Conservation (phyloP, 768 basidiomycete species). For the Leccinum variicolor region DNA sequence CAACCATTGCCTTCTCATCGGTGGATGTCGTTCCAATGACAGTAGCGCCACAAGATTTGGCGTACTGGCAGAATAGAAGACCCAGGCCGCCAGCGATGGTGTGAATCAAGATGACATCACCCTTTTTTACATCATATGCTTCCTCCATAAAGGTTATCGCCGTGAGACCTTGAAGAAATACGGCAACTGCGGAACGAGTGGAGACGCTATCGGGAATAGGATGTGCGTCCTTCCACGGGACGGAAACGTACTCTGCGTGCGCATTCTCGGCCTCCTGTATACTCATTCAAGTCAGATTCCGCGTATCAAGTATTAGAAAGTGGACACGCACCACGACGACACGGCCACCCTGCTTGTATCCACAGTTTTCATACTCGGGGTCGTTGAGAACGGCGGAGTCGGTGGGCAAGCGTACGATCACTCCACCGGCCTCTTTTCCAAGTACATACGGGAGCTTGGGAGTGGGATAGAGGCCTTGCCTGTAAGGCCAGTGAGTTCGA, state of each 20-base stretch:
- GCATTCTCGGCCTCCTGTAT: constrained; percentile 44
- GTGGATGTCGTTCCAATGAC: constrained; percentile 95
- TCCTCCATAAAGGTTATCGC: constrained; percentile 77
- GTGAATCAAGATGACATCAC: constrained; percentile 80
- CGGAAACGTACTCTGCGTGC: constrained; percentile 71
- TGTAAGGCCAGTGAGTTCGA: constrained; percentile 24
- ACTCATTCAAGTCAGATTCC: background rate
- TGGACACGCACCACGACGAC: constrained; percentile 60
- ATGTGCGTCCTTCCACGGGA: constrained; percentile 58
- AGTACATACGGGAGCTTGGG: constrained; percentile 60
- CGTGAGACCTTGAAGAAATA: constrained; percentile 74
- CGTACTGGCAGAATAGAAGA: constrained; percentile 63
- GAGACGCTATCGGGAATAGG: constrained; percentile 64
- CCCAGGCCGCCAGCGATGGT: constrained; percentile 92
- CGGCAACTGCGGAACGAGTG: constrained; percentile 62
- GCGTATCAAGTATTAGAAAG: background rate
- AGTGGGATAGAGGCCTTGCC: constrained; percentile 62
- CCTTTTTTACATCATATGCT: constrained; percentile 77
- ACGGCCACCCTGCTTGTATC: constrained; percentile 63
- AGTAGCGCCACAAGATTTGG: constrained; percentile 71
- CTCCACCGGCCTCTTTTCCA: constrained; percentile 79
- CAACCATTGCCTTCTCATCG: constrained; percentile 76
- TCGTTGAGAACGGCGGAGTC: constrained; percentile 58
- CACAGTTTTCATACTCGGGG: constrained; percentile 58
- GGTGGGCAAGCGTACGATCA: constrained; percentile 69